Percentiles rank a stretch among this genome's conserved stretches.
Conservation (phyloP, 768 basidiomycete genomes). For the Rubroboletus satanas region DNA sequence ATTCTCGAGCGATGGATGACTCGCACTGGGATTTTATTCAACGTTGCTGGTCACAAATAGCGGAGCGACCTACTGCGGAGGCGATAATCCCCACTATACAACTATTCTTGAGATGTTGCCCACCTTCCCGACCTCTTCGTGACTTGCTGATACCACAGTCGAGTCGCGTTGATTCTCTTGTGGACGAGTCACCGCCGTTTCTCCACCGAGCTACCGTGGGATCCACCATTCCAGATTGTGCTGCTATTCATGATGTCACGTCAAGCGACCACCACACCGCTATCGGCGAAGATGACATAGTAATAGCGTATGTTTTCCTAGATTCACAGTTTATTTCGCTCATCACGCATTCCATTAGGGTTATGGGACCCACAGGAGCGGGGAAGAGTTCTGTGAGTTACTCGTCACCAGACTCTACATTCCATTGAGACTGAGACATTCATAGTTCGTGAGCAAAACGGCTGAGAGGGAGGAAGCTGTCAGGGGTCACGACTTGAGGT, state of each 20-base stretch:
- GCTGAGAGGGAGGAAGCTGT: not conserved
- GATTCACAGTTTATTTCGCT: not conserved
- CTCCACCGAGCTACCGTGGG: no score
- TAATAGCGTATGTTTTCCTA: conserved; percentile 15
- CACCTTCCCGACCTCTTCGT: not conserved
- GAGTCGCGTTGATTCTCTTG: no score
- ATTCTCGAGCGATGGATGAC: not conserved
- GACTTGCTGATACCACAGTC: not conserved
- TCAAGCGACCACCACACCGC: not conserved
- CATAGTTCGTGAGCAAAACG: conserved; percentile 12
- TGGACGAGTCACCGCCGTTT: not conserved
- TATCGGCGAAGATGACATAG: conserved; percentile 8
- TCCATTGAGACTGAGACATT: not conserved
- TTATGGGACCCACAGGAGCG: conserved; percentile 16
- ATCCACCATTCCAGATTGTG: no score
- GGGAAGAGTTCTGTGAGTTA: conserved; percentile 21
- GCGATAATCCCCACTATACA: not conserved
- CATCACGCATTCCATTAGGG: not conserved
- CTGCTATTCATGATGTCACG: not conserved
- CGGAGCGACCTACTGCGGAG: not conserved
- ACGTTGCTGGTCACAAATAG: not conserved
- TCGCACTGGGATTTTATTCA: not conserved
- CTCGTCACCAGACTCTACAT: not conserved
- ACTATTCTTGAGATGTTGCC: not conserved
- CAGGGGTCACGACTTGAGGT: not conserved